These are phyloP conservation scores for Hymenoscyphus fructigenus DNA, from an alignment of 2,329 filamentous ascomycete species.

Conservation along the genomic window DNA sequence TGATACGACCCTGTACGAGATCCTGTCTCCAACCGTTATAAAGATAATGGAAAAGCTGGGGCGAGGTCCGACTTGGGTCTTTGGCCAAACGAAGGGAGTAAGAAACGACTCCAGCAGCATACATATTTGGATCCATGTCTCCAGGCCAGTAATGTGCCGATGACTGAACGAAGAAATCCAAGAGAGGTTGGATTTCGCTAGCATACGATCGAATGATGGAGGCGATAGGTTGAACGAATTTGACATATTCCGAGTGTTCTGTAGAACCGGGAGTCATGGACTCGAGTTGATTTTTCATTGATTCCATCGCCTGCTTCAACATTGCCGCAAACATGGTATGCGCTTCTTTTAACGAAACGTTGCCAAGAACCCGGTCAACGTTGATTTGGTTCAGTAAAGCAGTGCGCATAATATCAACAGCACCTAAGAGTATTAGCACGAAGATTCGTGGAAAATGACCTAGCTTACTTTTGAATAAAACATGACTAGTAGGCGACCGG, in stretches of 20 bases:
- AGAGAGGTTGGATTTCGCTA: slow-evolving; percentile 27
- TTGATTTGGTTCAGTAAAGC: slow-evolving; percentile 17
- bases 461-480: slow-evolving; percentile 10
- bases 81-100: slow-evolving; percentile 29
- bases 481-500: background rate
- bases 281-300: slow-evolving; percentile 30
- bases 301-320: slow-evolving; percentile 28
- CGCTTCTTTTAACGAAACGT: slow-evolving; percentile 15
- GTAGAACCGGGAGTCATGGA: slow-evolving; percentile 19
- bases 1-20: slow-evolving; percentile 17
- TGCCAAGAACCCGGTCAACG: slow-evolving; percentile 17
- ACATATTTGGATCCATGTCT: slow-evolving; percentile 32
- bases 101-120: slow-evolving; percentile 30
- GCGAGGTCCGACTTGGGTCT: slow-evolving; percentile 22
- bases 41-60: slow-evolving; percentile 33
- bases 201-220: slow-evolving; percentile 29
- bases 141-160: slow-evolving; percentile 33
- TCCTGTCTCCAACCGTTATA: slow-evolving; percentile 31
- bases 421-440: slow-evolving; percentile 8
- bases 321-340: slow-evolving; percentile 23
- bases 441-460: background rate
- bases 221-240: slow-evolving; percentile 26
- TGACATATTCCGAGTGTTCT: slow-evolving; percentile 27
- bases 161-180: slow-evolving; percentile 30
- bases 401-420: slow-evolving; percentile 20